phyloP scores from a whole-genome alignment of 225 moss, liverwort and hornwort genomes.

The Anthoceros angustus region DNA sequence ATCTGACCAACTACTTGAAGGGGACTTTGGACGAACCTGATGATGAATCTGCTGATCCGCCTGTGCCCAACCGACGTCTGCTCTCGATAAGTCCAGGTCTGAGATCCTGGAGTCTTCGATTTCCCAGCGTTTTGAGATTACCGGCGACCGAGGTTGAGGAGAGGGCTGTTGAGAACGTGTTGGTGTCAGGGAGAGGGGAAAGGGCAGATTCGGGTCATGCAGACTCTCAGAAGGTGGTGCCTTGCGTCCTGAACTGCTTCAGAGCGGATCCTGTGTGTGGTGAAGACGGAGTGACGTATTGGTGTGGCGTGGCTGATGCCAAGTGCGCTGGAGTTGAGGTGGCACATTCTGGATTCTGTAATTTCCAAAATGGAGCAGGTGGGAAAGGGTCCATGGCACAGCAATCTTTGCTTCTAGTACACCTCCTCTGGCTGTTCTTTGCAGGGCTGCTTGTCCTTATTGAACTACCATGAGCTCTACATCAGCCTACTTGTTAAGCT shows the following conservation, averaged over 20 bases:
- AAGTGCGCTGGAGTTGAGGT: neutral
- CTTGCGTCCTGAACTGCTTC: constrained; percentile 1
- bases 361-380: neutral
- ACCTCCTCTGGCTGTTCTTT: neutral
- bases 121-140: neutral
- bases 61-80: neutral
- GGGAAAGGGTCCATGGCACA: neutral
- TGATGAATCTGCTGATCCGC: neutral
- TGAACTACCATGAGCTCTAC: neutral
- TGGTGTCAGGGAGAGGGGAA: neutral
- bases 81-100: neutral
- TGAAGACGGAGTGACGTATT: neutral
- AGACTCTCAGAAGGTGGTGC: neutral
- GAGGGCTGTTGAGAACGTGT: neutral
- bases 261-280: constrained; percentile 1
- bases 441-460: neutral
- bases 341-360: constrained; percentile 1
- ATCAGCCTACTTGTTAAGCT: no score
- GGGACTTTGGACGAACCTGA: neutral
- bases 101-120: neutral
- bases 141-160: neutral
- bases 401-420: neutral
- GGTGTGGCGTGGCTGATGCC: constrained; percentile 2
- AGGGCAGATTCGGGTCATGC: neutral
- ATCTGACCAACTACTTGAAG: neutral